phyloP scores from a whole-genome alignment of 192 early-diverging fungal species.

The Coemansia sp. region DNA sequence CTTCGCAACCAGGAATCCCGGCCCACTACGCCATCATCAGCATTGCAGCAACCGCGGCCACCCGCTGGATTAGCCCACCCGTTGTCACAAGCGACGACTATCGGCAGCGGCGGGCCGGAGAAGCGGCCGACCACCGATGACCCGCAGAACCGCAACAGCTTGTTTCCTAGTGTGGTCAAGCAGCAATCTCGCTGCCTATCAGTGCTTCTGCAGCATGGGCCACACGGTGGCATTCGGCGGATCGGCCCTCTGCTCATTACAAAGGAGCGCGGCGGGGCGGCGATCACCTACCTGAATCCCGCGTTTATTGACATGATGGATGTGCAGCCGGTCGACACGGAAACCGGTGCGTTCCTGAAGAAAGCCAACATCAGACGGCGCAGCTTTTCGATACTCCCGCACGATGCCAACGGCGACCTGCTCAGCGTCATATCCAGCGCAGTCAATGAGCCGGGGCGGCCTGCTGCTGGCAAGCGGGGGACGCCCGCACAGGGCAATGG shows the following conservation, averaged over 20 bases:
- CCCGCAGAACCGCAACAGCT: conserved; percentile 23
- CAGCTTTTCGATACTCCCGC: conserved; percentile 34
- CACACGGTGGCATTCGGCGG: conserved; percentile 46
- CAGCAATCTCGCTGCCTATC: conserved; percentile 48
- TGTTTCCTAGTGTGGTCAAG: conserved; percentile 45
- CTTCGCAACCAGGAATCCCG: background rate
- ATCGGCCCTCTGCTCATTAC: conserved; percentile 43
- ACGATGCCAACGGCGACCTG: conserved; percentile 23
- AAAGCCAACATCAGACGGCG: conserved; percentile 38
- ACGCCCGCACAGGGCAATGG: conserved; percentile 3
- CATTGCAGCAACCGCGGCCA: background rate
- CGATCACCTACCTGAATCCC: conserved; percentile 34
- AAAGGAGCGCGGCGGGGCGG: conserved; percentile 32
- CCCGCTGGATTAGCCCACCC: too few species aligned
- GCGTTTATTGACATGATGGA: conserved; percentile 50
- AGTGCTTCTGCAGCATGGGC: conserved; percentile 43
- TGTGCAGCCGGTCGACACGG: conserved; percentile 40
- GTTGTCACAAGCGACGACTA: too few species aligned
- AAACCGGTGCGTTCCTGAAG: conserved; percentile 26
- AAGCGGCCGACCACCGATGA: background rate
- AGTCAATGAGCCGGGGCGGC: too few species aligned
- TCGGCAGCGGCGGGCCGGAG: background rate
- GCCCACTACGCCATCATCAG: background rate
- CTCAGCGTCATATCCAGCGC: conserved; percentile 13
- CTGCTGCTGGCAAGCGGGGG: conserved; percentile 1